A percentile compares a stretch with the other conserved stretches of the same genome.
Evolutionary conservation across 1,284 basidiomycete genomes (phyloP).

Genomic region (Gymnopus androsaceus): DNA sequence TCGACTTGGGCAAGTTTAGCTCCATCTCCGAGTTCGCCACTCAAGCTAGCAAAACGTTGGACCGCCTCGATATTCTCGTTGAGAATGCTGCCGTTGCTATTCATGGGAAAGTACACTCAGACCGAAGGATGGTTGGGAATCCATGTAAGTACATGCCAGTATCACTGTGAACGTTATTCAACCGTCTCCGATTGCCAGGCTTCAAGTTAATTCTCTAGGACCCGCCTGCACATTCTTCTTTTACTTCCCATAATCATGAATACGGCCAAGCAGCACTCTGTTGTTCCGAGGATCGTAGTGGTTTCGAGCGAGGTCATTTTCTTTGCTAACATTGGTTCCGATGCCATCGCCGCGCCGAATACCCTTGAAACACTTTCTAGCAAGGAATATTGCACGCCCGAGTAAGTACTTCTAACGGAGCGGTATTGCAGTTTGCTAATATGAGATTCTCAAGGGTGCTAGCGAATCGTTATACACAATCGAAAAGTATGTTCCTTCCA

Average conservation of each 20-base stretch:
- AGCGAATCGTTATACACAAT: constrained; percentile 28
- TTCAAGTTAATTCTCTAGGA: constrained; percentile 5
- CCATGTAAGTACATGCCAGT: no score
- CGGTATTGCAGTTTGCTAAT: not conserved
- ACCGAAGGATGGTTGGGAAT: constrained; percentile 41
- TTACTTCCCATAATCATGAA: constrained; percentile 43
- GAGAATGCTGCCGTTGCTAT: constrained; percentile 36
- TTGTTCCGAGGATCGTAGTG: constrained; percentile 36
- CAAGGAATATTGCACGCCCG: constrained; percentile 28
- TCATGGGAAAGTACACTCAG: constrained; percentile 20
- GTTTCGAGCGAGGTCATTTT: constrained; percentile 43
- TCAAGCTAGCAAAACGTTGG: no score
- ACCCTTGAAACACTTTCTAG: constrained; percentile 33
- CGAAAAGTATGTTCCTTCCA: constrained; percentile 34
- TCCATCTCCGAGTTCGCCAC: no score
- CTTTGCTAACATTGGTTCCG: constrained; percentile 25
- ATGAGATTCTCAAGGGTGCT: constrained; percentile 19
- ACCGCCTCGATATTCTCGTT: constrained; percentile 41
- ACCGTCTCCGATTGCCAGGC: no score
- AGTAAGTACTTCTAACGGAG: not conserved
- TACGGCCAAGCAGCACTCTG: constrained; percentile 32
- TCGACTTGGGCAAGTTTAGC: no score
- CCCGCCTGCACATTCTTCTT: constrained; percentile 34
- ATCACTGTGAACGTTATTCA: no score
- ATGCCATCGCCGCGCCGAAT: constrained; percentile 28